Evolutionary conservation across 2,329 filamentous ascomycete species (phyloP).

Genomic region (Fusarium nelsonii): DNA sequence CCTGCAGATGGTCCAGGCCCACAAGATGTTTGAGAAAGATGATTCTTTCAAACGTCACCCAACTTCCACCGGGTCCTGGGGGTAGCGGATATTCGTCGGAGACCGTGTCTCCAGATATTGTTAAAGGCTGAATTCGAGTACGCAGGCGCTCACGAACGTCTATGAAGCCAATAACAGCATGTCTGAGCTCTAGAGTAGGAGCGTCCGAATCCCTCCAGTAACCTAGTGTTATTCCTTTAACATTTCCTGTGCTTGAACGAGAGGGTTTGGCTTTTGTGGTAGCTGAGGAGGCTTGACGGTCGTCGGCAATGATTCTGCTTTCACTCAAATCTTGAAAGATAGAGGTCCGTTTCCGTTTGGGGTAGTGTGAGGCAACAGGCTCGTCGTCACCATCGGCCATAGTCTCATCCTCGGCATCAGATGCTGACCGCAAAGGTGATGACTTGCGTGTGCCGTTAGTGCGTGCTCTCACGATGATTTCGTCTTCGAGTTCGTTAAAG

Average conservation of each 20-base stretch:
- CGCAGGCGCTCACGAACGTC: conserved; percentile 71
- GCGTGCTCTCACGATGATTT: conserved; percentile 65
- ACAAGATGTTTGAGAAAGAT: conserved; percentile 70
- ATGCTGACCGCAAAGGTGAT: conserved; percentile 52
- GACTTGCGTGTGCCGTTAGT: conserved; percentile 55
- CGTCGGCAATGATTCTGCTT: conserved; percentile 57
- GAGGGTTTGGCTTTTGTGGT: conserved; percentile 47
- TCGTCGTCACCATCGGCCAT: conserved; percentile 60
- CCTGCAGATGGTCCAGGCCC: conserved; percentile 65
- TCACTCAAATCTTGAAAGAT: conserved; percentile 64
- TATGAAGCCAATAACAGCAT: conserved; percentile 72
- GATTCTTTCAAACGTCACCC: conserved; percentile 72
- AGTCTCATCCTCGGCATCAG: conserved; percentile 57
- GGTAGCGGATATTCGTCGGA: conserved; percentile 63
- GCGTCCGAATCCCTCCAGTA: conserved; percentile 71
- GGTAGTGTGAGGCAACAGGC: conserved; percentile 57
- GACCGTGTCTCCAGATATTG: conserved; percentile 62
- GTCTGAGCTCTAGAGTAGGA: conserved; percentile 62
- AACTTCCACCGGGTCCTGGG: conserved; percentile 71
- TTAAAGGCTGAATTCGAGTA: conserved; percentile 67
- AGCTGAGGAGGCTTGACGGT: conserved; percentile 42
- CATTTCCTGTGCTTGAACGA: conserved; percentile 49
- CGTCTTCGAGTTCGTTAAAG: conserved; percentile 61
- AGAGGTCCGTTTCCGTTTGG: conserved; percentile 68
- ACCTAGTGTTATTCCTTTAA: conserved; percentile 66